Percentiles rank a stretch among this genome's conserved stretches.
phyloP scores from a whole-genome alignment of 352 stramenopile genomes.

The Pythium pyrilobum region DNA sequence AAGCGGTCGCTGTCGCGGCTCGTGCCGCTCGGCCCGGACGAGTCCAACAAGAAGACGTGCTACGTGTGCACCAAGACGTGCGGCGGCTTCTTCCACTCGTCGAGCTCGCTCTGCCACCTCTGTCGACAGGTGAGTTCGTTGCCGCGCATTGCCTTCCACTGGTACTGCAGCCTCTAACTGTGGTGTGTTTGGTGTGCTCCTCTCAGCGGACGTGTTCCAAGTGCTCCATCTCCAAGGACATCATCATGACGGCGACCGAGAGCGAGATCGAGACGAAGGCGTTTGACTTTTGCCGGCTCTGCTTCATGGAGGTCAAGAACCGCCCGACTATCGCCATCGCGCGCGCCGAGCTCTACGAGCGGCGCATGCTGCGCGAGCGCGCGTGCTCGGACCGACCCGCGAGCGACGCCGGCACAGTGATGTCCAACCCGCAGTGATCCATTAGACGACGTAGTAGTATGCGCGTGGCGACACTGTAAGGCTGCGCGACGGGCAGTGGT shows the following conservation, averaged over 20 bases:
- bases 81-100: constrained; percentile 6
- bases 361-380: constrained; percentile 3
- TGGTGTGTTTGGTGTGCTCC: background rate
- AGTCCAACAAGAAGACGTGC: constrained; percentile 9
- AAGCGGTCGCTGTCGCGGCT: constrained; percentile 3
- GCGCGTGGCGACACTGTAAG: too few species aligned
- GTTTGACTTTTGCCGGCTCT: constrained; percentile 16
- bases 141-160: background rate
- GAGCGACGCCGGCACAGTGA: constrained; percentile 9
- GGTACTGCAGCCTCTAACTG: background rate
- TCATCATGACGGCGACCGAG: constrained; percentile 11
- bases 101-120: constrained; percentile 13
- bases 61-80: constrained; percentile 13
- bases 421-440: background rate
- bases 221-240: constrained; percentile 12
- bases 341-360: constrained; percentile 11
- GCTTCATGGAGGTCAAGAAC: constrained; percentile 15
- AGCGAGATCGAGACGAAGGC: constrained; percentile 8
- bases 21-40: background rate
- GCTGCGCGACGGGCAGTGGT: too few species aligned
- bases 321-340: constrained; percentile 10
- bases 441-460: too few species aligned
- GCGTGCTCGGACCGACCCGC: background rate
- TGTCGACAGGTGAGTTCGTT: constrained; percentile 10
- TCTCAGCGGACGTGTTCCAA: constrained; percentile 15